Conservation (phyloP, 2,329 filamentous ascomycete species). For the Diaporthe ilicicola region DNA sequence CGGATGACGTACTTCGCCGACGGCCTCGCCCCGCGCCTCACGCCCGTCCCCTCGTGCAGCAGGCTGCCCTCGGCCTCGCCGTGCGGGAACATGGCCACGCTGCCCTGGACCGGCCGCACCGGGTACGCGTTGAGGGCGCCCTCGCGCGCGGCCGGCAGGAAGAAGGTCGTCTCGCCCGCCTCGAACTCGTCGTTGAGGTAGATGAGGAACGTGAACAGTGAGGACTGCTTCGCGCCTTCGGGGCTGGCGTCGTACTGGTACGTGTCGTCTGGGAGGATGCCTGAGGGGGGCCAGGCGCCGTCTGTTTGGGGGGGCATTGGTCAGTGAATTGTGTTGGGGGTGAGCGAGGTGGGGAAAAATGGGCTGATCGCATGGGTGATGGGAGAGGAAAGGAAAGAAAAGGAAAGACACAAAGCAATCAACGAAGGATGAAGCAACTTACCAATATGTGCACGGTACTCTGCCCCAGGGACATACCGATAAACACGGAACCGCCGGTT, state of each 20-base stretch:
- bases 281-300: conserved; percentile 77
- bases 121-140: conserved; percentile 75
- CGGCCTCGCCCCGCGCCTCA: conserved; percentile 58
- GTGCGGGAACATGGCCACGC: conserved; percentile 74
- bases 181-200: conserved; percentile 35
- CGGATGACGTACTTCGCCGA: conserved; percentile 72
- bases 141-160: conserved; percentile 70
- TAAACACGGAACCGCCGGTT: conserved; percentile 78
- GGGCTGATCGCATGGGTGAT: neutral
- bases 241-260: conserved; percentile 76
- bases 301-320: conserved; percentile 41
- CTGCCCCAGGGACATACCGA: conserved; percentile 75
- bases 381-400: neutral
- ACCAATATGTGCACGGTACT: conserved; percentile 74
- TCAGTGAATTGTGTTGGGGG: neutral
- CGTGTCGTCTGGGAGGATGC: conserved; percentile 62
- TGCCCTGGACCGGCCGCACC: conserved; percentile 73
- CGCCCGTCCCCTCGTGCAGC: conserved; percentile 76
- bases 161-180: conserved; percentile 44
- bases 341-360: too few relatives aligned
- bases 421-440: neutral
- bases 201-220: conserved; percentile 70
- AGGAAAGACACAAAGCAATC: neutral
- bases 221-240: conserved; percentile 66
- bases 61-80: conserved; percentile 72